Evolutionary conservation across 2,329 filamentous ascomycete species (phyloP), one percentile per base, ranked within the genome.

Genomic region (Clarireedia sp.): DNA sequence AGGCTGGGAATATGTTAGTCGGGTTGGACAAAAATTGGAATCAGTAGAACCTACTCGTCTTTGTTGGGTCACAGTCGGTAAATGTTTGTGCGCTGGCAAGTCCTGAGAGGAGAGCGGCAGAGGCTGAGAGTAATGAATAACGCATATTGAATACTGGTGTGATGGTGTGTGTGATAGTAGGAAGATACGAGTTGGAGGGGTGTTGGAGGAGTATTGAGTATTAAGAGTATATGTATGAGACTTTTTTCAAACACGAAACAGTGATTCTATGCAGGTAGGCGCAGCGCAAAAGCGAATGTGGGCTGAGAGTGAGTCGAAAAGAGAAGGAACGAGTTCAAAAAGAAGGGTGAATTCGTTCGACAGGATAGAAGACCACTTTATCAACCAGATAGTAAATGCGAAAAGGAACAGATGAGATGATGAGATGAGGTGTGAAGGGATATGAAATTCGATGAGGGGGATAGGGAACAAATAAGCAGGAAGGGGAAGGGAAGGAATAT

Each of bases 1-100:
- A 77, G 5, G 67, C 26, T 23, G 17, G 65, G 64, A 54, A 16
- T 6, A 14, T 17, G 9, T 19, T 51, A 60, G 67, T 60, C 66
- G 64, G 16, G 43, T 14, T 19, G n/a, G 40, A 7, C 16, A 45
- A 21, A 17, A 26, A 16, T 33, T 16, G 10, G 16, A 2, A 29
- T 23, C 21, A 14, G 47, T 19, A 46, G 19, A 29, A 58, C 53
- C 9, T 47, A 56, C 57, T 43, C 19, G 56, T 58, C 12, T 33
- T 12, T 5, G 47, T 36, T 17, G 57, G 57, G 19, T 58, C 49
- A 21, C 57, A 58, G 12, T 36, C 33, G 19, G 57, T 58, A 19
- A 52, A 58, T 33, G 57, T 58, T 45, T 58, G 57, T 16, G 48
- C 57, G 9, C 33, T 52, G 29, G 45, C 57, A 21, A 58, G 48